Base-by-base conservation (phyloP, 257 asterid species). In the Leptodermis oblonga region DNA sequence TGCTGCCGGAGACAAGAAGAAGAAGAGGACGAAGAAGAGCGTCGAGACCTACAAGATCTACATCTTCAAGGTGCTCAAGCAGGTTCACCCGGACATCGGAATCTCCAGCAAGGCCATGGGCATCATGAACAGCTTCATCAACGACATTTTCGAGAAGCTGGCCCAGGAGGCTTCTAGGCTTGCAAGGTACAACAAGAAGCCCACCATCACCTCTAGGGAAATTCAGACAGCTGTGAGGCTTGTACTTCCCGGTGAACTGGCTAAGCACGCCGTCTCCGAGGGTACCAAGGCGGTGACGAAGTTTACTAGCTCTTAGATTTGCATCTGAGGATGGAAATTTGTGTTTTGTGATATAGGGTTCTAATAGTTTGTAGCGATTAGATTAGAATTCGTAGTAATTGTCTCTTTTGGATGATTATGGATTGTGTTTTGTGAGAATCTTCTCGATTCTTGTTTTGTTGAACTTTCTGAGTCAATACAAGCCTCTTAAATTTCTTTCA, bases 61-160 rank as follows among this genome's bases (percentile, higher is more conserved):
- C 74, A 87, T 87, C 69, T 86, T 84, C 73, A 86, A 86, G 85
- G 92, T 86, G 20, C 77, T 84, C 43, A 86, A 86, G 30, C 92
- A 86, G 43, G 92, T 86, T 4, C 92, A 86, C 5, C 92, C 89
- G 0, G 92, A 86, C 5, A 81, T 86, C 11, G 92, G 92, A 0
- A 72, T 86, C 43, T 84, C 90, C 3, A 83, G 88, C 83, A 86
- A 86, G 83, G 88, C 88, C 9, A 86, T 86, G 88, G 92, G 92
- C 9, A 86, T 86, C 49, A 86, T 83, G 92, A 86, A 86, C 80
- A 81, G 85, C 46, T 81, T 81, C 43, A 81, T 81, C 37, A 81
- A 81, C 33, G 82, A 81, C 22, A 81, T 83, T 17, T 86, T 86
- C 58, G 88, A 86, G 87, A 86, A 86, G 74, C 72, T 86, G 5